Percentiles rank a stretch among this genome's conserved stretches.
These are phyloP conservation scores for Whalleya microplaca DNA, from an alignment of 2,329 filamentous ascomycete species.

Conservation along the genomic window DNA sequence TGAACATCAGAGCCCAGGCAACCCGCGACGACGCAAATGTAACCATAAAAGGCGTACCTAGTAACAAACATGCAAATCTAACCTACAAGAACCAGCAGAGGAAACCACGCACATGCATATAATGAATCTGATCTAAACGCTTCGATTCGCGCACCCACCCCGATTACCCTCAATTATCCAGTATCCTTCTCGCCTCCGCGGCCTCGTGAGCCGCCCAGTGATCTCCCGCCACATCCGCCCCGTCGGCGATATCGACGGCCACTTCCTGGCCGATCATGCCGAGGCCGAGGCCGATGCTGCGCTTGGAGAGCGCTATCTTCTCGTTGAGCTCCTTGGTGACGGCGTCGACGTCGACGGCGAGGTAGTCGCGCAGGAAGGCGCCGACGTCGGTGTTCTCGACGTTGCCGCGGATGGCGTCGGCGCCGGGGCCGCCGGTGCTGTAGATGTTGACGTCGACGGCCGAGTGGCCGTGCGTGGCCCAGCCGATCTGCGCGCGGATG, in stretches of 20 bases:
- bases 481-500: constrained; percentile 84
- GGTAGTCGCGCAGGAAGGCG: constrained; percentile 76
- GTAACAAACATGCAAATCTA: too few relatives aligned
- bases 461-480: constrained; percentile 91
- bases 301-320: constrained; percentile 44
- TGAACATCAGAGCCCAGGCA: too few relatives aligned
- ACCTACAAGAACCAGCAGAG: too few relatives aligned
- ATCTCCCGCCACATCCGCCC: too few relatives aligned
- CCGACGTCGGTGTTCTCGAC: constrained; percentile 95
- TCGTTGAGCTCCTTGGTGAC: constrained; percentile 76
- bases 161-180: not conserved
- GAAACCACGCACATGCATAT: too few relatives aligned
- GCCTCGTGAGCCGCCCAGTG: constrained; percentile 35
- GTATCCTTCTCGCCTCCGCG: constrained; percentile 19
- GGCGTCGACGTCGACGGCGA: constrained; percentile 76
- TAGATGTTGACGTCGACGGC: constrained; percentile 98
- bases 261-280: constrained; percentile 7
- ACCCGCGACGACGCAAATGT: too few relatives aligned
- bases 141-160: too few relatives aligned
- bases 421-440: constrained; percentile 69
- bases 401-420: constrained; percentile 74
- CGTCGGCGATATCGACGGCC: not conserved
- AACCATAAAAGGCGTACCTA: too few relatives aligned
- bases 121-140: too few relatives aligned
- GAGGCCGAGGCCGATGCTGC: constrained; percentile 12